Evolutionary conservation across 2,329 filamentous ascomycete genomes (phyloP), one percentile per base, ranked within the genome.

Genomic region (Rhynchosporium secalis): DNA sequence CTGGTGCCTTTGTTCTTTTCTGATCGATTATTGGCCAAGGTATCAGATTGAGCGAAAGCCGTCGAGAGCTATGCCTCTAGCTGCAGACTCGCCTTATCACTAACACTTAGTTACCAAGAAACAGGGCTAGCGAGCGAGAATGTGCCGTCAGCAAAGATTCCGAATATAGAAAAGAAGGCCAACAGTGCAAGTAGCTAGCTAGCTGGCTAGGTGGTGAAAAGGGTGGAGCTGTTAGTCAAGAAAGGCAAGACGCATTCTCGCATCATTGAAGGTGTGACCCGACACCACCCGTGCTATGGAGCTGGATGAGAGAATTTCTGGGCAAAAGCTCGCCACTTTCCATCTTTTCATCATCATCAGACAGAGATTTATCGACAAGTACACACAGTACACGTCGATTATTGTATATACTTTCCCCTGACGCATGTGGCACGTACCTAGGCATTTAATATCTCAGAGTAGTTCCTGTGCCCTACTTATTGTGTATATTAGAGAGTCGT

Each of bases 301-400:
- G 33, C 36, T 15, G 51, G 51, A 54, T 41, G 36, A 54, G 9
- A 7, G 3, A 12, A 38, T 38, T 40, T 52, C 28, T 15, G 51
- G 38, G 40, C 15, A 41, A 54, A 41, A 54, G 51, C 51, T 54
- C 51, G 51, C 33, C 36, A 52, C 38, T 54, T 40, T 28, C 33
- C 51, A 33, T 33, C 33, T 52, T 33, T 36, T 10, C 33, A 36
- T 26, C 51, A 20, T 20, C 20, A 20, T 41, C 36, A 40, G 20
- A 20, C 43, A 20, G 15, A 13, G 47, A 52, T 52, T 9, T 38
- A 20, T 20, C 20, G 20, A 20, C 20, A 20, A 20, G 20, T 20
- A 20, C 20, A 20, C 20, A 20, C 20, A 20, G 1, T 20, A 20
- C 20, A 20, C 20, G 1, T 20, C 20, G 20, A 20, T 20, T 20